A percentile compares a stretch with the other conserved stretches of the same genome.
Evolutionary conservation across 2,329 filamentous ascomycete genomes (phyloP).

Genomic region (Uncinocarpus reesii): DNA sequence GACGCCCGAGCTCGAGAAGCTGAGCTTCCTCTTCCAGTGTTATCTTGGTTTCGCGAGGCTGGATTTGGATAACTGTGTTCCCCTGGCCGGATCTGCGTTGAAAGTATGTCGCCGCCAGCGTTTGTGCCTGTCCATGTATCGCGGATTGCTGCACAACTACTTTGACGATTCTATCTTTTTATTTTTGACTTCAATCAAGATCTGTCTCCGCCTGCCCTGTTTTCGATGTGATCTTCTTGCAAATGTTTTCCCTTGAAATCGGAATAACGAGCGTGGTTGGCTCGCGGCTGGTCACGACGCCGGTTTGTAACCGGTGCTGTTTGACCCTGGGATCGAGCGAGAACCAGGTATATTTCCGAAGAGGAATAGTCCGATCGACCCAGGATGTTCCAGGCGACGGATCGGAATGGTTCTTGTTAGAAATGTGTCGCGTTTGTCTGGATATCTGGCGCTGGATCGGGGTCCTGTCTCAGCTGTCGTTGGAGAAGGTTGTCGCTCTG

Average conservation of each 20-base stretch:
- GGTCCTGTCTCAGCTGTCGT: slow-evolving; percentile 1
- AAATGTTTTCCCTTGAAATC: not conserved
- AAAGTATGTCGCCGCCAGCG: slow-evolving; percentile 12
- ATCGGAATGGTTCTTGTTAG: slow-evolving; percentile 2
- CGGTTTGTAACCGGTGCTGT: slow-evolving; percentile 1
- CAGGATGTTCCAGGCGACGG: not conserved
- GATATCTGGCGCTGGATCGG: not conserved
- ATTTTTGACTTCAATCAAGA: too few species aligned
- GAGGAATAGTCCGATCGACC: not conserved
- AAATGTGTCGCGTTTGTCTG: not conserved
- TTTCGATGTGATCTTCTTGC: not conserved
- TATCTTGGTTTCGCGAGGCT: slow-evolving; percentile 12
- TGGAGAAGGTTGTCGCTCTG: not conserved
- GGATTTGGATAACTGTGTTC: slow-evolving; percentile 6
- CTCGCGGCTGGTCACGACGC: not conserved
- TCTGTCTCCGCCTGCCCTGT: not conserved
- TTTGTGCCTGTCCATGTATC: slow-evolving; percentile 11
- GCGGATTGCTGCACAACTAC: not conserved
- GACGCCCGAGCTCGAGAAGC: not conserved
- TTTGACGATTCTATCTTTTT: not conserved
- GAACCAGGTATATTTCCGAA: not conserved
- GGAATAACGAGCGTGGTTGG: not conserved
- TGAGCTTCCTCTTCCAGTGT: not conserved
- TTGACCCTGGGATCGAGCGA: not conserved
- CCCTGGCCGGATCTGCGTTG: slow-evolving; percentile 8